A percentile compares a stretch with the other conserved stretches of the same genome.
phyloP scores from a whole-genome alignment of 2,329 filamentous ascomycete species.

The Pyricularia grisea region DNA sequence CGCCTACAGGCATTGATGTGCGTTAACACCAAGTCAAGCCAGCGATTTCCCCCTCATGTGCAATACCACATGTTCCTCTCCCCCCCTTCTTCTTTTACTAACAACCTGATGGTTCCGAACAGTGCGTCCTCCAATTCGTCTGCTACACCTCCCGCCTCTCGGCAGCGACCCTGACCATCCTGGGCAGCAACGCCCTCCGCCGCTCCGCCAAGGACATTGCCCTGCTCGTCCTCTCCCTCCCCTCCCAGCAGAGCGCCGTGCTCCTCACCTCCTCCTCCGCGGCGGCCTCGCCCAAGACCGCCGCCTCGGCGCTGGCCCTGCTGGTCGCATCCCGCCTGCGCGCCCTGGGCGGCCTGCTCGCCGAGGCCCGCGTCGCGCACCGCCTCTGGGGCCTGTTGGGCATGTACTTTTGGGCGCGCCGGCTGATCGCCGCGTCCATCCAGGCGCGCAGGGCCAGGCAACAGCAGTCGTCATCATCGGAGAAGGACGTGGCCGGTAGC shows the following conservation, averaged over 20 bases:
- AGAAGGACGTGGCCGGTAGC: slow-evolving; percentile 17
- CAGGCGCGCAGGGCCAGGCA: slow-evolving; percentile 19
- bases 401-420: slow-evolving; percentile 59
- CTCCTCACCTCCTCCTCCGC: slow-evolving; percentile 24
- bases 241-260: slow-evolving; percentile 34
- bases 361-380: slow-evolving; percentile 62
- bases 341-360: slow-evolving; percentile 55
- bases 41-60: not conserved
- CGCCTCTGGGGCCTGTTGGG: slow-evolving; percentile 71
- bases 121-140: slow-evolving; percentile 45
- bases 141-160: slow-evolving; percentile 56
- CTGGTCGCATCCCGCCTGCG: slow-evolving; percentile 43
- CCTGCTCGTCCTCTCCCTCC: slow-evolving; percentile 41
- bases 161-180: slow-evolving; percentile 37
- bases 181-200: slow-evolving; percentile 49
- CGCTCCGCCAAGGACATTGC: slow-evolving; percentile 41
- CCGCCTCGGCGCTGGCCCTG: slow-evolving; percentile 32
- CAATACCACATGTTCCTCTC: not conserved
- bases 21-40: not conserved
- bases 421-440: slow-evolving; percentile 24
- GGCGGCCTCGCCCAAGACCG: slow-evolving; percentile 5
- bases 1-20: slow-evolving; percentile 56
- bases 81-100: not conserved
- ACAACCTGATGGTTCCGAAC: not conserved
- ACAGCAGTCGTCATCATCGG: slow-evolving; percentile 8